A percentile compares a stretch with the other conserved stretches of the same genome.
Conservation (phyloP, 306 rosid genomes). For the Lathyrus oleraceus region DNA sequence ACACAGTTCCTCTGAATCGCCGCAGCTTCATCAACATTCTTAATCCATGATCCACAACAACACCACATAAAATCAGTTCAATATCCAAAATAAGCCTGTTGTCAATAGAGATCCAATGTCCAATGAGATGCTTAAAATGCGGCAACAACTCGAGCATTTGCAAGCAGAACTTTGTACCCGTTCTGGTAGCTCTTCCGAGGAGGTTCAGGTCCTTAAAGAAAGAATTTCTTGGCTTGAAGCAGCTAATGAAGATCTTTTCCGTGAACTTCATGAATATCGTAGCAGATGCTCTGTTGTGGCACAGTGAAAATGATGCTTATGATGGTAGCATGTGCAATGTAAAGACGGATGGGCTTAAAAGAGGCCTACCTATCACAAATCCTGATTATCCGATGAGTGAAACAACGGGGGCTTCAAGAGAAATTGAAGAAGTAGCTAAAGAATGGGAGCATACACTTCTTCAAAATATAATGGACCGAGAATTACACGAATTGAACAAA, state of each 20-base stretch:
- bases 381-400: constrained; percentile 80
- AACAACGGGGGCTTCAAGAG: constrained; percentile 72
- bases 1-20: too few relatives aligned
- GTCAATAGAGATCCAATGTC: constrained; percentile 96
- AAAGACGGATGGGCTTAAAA: constrained; percentile 81
- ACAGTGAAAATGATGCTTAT: constrained; percentile 67
- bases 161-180: constrained; percentile 98
- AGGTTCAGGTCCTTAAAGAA: constrained; percentile 93
- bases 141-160: constrained; percentile 85
- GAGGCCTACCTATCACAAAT: constrained; percentile 66
- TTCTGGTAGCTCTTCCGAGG: constrained; percentile 82
- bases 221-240: constrained; percentile 94
- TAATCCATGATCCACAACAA: too few relatives aligned
- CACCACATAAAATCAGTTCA: too few relatives aligned
- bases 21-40: too few relatives aligned
- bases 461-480: constrained; percentile 89
- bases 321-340: constrained; percentile 56
- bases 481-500: constrained; percentile 82
- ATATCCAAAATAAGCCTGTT: too few relatives aligned
- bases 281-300: constrained; percentile 60
- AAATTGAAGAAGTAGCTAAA: constrained; percentile 88
- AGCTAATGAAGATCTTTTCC: constrained; percentile 89
- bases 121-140: constrained; percentile 92
- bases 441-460: constrained; percentile 97
- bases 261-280: constrained; percentile 85